A percentile compares a stretch with the other conserved stretches of the same genome.
Conservation (phyloP, 768 basidiomycete species). For the Boletus sensibilis region DNA sequence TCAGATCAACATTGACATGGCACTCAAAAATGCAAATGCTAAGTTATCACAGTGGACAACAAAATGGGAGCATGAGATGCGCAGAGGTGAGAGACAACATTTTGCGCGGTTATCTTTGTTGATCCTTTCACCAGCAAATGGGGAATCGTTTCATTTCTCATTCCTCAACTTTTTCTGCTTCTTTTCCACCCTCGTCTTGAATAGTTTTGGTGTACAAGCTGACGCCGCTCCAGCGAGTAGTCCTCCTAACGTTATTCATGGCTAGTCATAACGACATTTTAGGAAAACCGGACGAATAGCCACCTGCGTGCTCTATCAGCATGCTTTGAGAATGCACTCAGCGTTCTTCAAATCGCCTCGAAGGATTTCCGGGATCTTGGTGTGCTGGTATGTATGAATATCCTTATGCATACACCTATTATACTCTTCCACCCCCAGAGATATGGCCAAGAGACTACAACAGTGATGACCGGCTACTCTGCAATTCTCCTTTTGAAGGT, state of each 20-base stretch:
- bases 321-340: constrained; percentile 74
- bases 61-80: constrained; percentile 73
- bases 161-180: constrained; percentile 75
- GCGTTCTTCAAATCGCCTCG: constrained; percentile 67
- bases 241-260: constrained; percentile 1
- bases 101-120: neutral
- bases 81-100: constrained; percentile 46
- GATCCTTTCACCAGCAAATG: constrained; percentile 48
- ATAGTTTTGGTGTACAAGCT: constrained; percentile 77
- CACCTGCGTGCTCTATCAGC: constrained; percentile 66
- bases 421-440: constrained; percentile 44
- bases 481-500: constrained; percentile 80
- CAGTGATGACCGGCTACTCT: constrained; percentile 84
- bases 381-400: constrained; percentile 59
- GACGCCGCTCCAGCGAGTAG: constrained; percentile 54
- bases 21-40: constrained; percentile 68
- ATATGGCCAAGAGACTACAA: constrained; percentile 82
- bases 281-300: constrained; percentile 58
- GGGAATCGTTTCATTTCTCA: constrained; percentile 72
- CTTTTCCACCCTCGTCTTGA: constrained; percentile 78
- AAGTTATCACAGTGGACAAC: constrained; percentile 73
- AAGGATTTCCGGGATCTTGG: constrained; percentile 71
- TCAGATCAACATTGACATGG: constrained; percentile 72
- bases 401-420: constrained; percentile 27
- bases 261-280: constrained; percentile 1